These are phyloP conservation scores for Chaetomium fimeti DNA, from an alignment of 495 filamentous ascomycete species.

Conservation along the genomic window DNA sequence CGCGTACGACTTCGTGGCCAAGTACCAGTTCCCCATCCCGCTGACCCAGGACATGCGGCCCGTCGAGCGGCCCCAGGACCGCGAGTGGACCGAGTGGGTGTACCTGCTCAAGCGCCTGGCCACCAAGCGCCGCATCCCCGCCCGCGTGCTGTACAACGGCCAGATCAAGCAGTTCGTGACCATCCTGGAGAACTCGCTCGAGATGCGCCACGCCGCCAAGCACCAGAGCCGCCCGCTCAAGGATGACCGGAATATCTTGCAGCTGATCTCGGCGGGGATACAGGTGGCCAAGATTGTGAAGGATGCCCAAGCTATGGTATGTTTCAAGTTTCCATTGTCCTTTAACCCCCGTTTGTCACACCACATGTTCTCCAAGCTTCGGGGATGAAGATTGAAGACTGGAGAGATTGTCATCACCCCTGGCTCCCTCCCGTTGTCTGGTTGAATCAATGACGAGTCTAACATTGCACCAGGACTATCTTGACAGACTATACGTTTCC, in stretches of 20 bases:
- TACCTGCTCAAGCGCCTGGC: slow-evolving; percentile 82
- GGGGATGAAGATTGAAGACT: too few species aligned
- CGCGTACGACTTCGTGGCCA: slow-evolving; percentile 85
- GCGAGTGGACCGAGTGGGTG: slow-evolving; percentile 92
- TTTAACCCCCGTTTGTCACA: background rate
- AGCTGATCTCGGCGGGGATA: slow-evolving; percentile 79
- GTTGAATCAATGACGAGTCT: background rate
- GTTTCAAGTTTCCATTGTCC: background rate
- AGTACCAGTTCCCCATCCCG: slow-evolving; percentile 85
- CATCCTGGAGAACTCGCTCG: slow-evolving; percentile 76
- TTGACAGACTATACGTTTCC: slow-evolving; percentile 65
- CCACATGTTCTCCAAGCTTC: background rate
- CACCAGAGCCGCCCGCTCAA: slow-evolving; percentile 80
- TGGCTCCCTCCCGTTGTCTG: background rate
- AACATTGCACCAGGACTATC: slow-evolving; percentile 45
- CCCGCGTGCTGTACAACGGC: slow-evolving; percentile 77
- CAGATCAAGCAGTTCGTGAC: slow-evolving; percentile 88
- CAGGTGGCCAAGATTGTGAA: slow-evolving; percentile 85
- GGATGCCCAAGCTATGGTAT: slow-evolving; percentile 70
- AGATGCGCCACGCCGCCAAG: slow-evolving; percentile 77
- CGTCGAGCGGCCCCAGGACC: slow-evolving; percentile 73
- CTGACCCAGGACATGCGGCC: slow-evolving; percentile 74
- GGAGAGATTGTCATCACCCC: too few species aligned
- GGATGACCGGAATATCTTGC: slow-evolving; percentile 85
- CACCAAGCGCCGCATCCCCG: slow-evolving; percentile 80